Base-by-base conservation (phyloP, 2,329 filamentous ascomycete species). In the Exophiala spinifera region DNA sequence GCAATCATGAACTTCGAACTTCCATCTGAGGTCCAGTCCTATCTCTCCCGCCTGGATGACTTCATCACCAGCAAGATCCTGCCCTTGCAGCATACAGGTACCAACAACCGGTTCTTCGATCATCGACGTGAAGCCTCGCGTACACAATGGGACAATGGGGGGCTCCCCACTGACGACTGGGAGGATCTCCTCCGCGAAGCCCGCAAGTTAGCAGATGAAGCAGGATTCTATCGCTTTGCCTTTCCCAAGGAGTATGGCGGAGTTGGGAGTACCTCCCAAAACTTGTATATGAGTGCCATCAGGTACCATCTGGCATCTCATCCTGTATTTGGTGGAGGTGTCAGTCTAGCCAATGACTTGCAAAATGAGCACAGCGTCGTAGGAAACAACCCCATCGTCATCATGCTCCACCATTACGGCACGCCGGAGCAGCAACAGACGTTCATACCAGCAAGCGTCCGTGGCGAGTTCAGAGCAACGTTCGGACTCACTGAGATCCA, bases 31-130 rank as follows among this genome's bases (percentile, higher is more conserved):
- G 71, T 84, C 1, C 64, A 74, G 40, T 55, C 70, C 5, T 79
- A 80, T 63, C 67, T 84, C 25, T 54, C 65, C 23, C 66, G 70
- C n/a, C 70, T 85, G 11, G 81, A 84, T 67, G 63, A 64, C n/a
- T 84, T 84, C 69, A 83, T 85, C 60, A 70, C 76, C 2, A 64
- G 67, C 13, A 74, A 76, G 46, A 84, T 83, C 60, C 67, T 70
- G 0, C 81, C 80, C 1, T 70, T 84, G 1, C 80, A 85, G 65
- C 68, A 77, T 57, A 68, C 70, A 20, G 68, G 80, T 63, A 80
- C 84, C 66, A 85, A 85, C 64, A 73, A 81, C 51, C 78, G 81
- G 54, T 86, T 86, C 76, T 85, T 86, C 69, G 82, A 85, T 66
- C 79, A 86, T 67, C 77, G 82, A 15, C 79, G 82, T 59, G 82